Percentiles rank a stretch among this genome's conserved stretches.
These are phyloP conservation scores for Lactarius pseudohatsudake DNA, from an alignment of 768 basidiomycete genomes.

Conservation along the genomic window DNA sequence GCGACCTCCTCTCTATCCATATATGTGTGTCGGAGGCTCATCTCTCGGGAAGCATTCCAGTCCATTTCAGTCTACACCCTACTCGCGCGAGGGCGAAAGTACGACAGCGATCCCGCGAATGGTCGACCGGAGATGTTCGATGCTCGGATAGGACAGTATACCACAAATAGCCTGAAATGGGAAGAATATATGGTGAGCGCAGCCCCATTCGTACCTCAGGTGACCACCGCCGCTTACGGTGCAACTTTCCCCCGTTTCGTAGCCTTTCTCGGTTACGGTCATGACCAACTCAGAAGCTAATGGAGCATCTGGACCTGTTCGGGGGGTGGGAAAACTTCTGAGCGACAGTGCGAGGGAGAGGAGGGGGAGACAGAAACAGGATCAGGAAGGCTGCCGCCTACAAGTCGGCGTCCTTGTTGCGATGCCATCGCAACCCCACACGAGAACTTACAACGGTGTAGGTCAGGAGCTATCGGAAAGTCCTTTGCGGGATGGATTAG, in stretches of 20 bases:
- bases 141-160: conserved; percentile 14
- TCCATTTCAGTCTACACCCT: neutral
- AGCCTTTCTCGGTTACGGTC: conserved; percentile 17
- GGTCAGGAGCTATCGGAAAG: too few species aligned
- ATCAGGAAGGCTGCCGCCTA: neutral
- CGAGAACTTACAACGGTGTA: neutral
- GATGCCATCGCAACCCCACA: conserved; percentile 25
- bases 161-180: conserved; percentile 5
- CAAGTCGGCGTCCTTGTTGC: conserved; percentile 27
- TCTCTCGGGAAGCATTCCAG: neutral
- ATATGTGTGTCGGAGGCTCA: conserved; percentile 14
- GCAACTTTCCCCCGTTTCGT: too few species aligned
- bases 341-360: neutral
- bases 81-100: neutral
- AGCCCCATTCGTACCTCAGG: neutral
- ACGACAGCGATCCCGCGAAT: neutral
- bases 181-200: conserved; percentile 13
- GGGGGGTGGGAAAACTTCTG: neutral
- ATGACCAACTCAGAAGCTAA: neutral
- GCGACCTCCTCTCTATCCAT: neutral
- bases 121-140: conserved; percentile 24
- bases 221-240: neutral
- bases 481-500: conserved; percentile 8
- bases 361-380: neutral
- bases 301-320: neutral